Conservation (phyloP, 441 rosid species). For the Populus hybrid region DNA sequence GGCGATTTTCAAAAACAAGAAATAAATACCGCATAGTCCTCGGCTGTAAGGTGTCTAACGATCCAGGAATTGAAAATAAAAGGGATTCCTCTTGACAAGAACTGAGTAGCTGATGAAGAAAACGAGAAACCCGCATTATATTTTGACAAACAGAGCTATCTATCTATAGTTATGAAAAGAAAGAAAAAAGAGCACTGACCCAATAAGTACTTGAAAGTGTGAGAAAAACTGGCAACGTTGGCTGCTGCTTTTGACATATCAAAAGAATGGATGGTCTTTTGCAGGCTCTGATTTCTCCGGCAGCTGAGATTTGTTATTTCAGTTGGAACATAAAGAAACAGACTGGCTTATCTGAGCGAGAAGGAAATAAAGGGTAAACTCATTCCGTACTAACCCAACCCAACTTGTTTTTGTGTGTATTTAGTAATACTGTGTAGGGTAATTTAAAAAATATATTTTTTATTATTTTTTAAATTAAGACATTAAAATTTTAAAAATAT, state of each 20-base stretch:
- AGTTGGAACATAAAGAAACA: not conserved
- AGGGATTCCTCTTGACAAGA: slow-evolving; percentile 86
- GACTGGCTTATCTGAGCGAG: not conserved
- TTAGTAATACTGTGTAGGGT: too few species aligned
- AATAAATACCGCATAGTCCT: slow-evolving; percentile 77
- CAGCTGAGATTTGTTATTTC: not conserved
- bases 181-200: slow-evolving; percentile 35
- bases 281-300: not conserved
- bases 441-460: too few species aligned
- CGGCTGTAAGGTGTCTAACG: slow-evolving; percentile 76
- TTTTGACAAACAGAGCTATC: not conserved
- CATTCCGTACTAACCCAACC: not conserved
- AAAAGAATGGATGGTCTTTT: not conserved
- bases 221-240: slow-evolving; percentile 55
- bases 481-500: too few species aligned
- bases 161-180: not conserved
- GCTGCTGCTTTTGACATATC: slow-evolving; percentile 6
- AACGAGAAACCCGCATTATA: too few species aligned
- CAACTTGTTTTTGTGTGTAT: too few species aligned
- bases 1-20: not conserved
- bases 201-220: slow-evolving; percentile 76
- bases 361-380: not conserved
- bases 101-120: slow-evolving; percentile 61
- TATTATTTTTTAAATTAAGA: too few species aligned
- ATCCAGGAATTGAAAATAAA: slow-evolving; percentile 90